These are phyloP conservation scores for Blechomonas ayalai DNA, from an alignment of 208 protist species.

Conservation along the genomic window DNA sequence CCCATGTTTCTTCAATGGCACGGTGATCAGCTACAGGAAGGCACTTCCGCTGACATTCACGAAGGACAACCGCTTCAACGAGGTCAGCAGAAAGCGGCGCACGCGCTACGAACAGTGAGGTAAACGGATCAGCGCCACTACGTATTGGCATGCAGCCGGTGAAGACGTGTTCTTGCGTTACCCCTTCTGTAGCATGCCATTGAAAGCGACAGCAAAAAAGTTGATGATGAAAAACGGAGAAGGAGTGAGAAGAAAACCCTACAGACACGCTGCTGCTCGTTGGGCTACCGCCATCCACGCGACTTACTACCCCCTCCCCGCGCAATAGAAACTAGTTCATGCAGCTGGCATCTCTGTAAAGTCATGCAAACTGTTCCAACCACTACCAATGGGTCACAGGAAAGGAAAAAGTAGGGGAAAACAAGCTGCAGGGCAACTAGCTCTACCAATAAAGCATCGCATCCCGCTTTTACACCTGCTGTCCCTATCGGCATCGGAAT, in stretches of 20 bases:
- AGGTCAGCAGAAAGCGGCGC: conserved; percentile 2
- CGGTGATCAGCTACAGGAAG: conserved; percentile 2
- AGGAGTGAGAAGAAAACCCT: neutral
- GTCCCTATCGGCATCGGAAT: too few species aligned
- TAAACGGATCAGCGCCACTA: too few species aligned
- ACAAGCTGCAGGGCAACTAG: too few species aligned
- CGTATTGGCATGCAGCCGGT: too few species aligned
- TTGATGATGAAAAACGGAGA: neutral
- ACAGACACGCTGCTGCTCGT: too few species aligned
- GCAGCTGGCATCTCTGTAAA: conserved; percentile 1
- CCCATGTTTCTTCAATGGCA: conserved; percentile 21
- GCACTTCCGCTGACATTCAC: conserved; percentile 10
- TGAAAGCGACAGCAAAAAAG: neutral
- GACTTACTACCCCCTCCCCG: neutral
- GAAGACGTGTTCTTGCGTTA: too few species aligned
- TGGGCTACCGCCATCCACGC: too few species aligned
- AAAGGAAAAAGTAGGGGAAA: too few species aligned
- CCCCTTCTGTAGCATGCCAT: too few species aligned
- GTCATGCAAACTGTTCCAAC: neutral
- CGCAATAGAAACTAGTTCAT: neutral
- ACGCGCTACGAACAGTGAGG: too few species aligned
- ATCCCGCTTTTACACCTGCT: too few species aligned
- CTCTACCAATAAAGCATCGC: too few species aligned
- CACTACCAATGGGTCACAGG: neutral
- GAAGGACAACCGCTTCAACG: conserved; percentile 5